Percentiles rank a stretch among this genome's conserved stretches.
Conservation (phyloP, 139 green algal genomes). For the Micromonas commoda region DNA sequence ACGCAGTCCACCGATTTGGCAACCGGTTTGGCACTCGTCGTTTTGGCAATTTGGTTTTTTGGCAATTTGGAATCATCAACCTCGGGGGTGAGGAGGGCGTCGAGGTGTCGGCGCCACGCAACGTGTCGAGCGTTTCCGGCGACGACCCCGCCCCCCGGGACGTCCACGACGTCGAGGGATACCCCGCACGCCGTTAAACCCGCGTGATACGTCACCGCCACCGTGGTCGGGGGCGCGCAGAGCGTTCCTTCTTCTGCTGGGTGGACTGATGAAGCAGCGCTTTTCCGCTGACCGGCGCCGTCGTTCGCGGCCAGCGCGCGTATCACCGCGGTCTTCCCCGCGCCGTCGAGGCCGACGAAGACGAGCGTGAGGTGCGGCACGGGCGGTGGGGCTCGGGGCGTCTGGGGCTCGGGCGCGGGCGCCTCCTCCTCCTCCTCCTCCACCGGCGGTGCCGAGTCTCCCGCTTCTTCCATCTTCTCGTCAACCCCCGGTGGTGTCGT, state of each 20-base stretch:
- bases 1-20: neutral
- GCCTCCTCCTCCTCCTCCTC: neutral
- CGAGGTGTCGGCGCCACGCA: too few species aligned
- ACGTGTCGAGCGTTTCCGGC: too few species aligned
- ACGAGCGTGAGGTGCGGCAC: neutral
- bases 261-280: neutral
- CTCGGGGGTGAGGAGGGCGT: too few species aligned
- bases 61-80: too few species aligned
- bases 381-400: too few species aligned
- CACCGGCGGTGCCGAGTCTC: too few species aligned
- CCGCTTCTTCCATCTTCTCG: too few species aligned
- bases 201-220: neutral
- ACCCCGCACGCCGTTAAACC: neutral
- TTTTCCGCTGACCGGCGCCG: neutral
- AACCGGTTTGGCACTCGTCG: too few species aligned
- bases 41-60: too few species aligned
- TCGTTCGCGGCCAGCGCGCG: neutral
- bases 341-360: neutral
- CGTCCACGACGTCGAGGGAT: neutral
- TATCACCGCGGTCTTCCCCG: neutral
- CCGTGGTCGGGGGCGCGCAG: neutral
- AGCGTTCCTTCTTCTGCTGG: neutral
- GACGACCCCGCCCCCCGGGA: too few species aligned
- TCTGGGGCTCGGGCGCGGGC: neutral
- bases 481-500: too few species aligned